A percentile compares a stretch with the other conserved stretches of the same genome.
Evolutionary conservation across 2,329 filamentous ascomycete genomes (phyloP).

Genomic region (Penicillium sp.): DNA sequence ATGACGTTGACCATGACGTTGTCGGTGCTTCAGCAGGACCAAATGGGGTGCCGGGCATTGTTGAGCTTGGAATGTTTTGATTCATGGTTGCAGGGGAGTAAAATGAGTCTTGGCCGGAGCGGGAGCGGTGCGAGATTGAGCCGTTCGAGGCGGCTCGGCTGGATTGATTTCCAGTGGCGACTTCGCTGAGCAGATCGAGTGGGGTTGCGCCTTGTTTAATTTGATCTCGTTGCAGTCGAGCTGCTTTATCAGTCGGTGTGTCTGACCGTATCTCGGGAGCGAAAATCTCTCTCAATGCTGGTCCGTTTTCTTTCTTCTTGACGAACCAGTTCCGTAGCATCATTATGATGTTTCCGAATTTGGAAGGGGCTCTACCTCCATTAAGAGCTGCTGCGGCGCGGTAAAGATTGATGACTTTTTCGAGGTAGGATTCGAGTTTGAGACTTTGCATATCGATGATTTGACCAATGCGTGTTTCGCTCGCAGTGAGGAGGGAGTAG

Average conservation of each 20-base stretch:
- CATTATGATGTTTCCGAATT: constrained; percentile 68
- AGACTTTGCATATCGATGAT: constrained; percentile 68
- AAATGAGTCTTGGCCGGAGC: constrained; percentile 4
- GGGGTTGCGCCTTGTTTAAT: constrained; percentile 30
- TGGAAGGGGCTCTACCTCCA: constrained; percentile 63
- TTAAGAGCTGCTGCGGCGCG: constrained; percentile 61
- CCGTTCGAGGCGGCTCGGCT: constrained; percentile 6
- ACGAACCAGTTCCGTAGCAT: constrained; percentile 70
- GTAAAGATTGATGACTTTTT: constrained; percentile 68
- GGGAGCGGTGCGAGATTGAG: not conserved
- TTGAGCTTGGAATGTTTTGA: not conserved
- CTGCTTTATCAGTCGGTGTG: not conserved
- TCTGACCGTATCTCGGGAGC: constrained; percentile 12
- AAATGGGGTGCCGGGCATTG: not conserved
- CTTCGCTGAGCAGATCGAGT: constrained; percentile 41
- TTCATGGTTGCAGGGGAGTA: constrained; percentile 7
- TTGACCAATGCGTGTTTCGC: constrained; percentile 65
- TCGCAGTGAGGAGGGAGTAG: constrained; percentile 64
- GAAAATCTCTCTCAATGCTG: constrained; percentile 26
- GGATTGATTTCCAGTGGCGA: constrained; percentile 38
- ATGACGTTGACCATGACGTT: constrained; percentile 14
- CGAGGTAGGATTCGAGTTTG: constrained; percentile 64
- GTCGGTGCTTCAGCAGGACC: constrained; percentile 1
- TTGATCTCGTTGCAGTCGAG: constrained; percentile 3
- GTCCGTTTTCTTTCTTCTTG: constrained; percentile 45